phyloP scores from a whole-genome alignment of 352 stramenopile genomes.

The Phytophthora brassicae region DNA sequence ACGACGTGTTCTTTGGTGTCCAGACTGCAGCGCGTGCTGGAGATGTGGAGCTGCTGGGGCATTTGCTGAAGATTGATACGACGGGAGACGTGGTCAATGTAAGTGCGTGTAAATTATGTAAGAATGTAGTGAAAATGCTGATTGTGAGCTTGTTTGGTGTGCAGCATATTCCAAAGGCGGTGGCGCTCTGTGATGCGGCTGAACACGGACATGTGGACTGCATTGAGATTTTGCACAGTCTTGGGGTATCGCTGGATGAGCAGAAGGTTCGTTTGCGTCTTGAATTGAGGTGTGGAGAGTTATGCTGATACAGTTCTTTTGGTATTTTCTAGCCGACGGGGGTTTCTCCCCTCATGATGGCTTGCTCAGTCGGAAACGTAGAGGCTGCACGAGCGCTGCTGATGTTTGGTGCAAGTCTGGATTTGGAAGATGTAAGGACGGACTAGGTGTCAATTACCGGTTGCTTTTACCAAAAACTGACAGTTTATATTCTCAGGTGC shows the following conservation, averaged over 20 bases:
- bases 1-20: constrained; percentile 77
- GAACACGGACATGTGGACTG: constrained; percentile 84
- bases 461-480: not conserved
- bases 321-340: constrained; percentile 58
- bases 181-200: constrained; percentile 78
- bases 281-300: not conserved
- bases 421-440: constrained; percentile 75
- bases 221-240: constrained; percentile 76
- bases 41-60: constrained; percentile 71
- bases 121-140: not conserved
- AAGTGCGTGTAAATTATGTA: constrained; percentile 6
- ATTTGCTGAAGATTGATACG: constrained; percentile 71
- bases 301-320: constrained; percentile 10
- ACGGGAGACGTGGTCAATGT: constrained; percentile 65
- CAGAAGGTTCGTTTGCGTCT: constrained; percentile 60
- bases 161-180: constrained; percentile 73
- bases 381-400: constrained; percentile 74
- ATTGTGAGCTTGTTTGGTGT: constrained; percentile 10
- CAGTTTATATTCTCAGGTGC: constrained; percentile 47
- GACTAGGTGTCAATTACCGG: not conserved
- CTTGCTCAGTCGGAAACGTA: constrained; percentile 86
- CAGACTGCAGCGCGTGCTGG: constrained; percentile 70
- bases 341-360: constrained; percentile 82
- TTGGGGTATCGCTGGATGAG: constrained; percentile 80
- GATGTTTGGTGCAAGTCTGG: constrained; percentile 84